phyloP scores from a whole-genome alignment of 768 basidiomycete genomes.

The Mycena alexandri region DNA sequence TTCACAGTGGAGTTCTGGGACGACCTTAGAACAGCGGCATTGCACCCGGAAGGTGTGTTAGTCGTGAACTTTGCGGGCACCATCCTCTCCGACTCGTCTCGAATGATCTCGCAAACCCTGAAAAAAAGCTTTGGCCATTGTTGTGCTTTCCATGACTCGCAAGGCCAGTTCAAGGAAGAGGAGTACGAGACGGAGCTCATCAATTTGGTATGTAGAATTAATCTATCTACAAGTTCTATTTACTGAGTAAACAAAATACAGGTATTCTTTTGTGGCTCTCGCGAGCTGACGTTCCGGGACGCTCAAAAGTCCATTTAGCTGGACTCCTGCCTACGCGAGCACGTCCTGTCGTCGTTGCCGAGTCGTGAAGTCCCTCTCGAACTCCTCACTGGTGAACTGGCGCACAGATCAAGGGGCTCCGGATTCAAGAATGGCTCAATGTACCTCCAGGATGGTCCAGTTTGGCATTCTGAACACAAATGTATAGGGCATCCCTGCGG shows the following conservation, averaged over 20 bases:
- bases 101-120: constrained; percentile 78
- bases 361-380: constrained; percentile 67
- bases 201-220: constrained; percentile 71
- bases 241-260: constrained; percentile 42
- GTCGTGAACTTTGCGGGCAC: constrained; percentile 91
- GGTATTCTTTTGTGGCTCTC: constrained; percentile 88
- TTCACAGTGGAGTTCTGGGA: constrained; percentile 90
- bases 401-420: too few relatives aligned
- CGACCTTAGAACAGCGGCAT: constrained; percentile 66
- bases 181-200: constrained; percentile 66
- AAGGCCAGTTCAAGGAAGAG: constrained; percentile 59
- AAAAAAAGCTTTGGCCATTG: constrained; percentile 80
- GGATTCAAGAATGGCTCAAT: too few relatives aligned
- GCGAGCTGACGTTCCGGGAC: constrained; percentile 69
- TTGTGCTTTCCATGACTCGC: constrained; percentile 83
- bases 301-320: constrained; percentile 71
- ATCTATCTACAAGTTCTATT: neutral
- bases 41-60: constrained; percentile 80
- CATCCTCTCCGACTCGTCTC: constrained; percentile 70
- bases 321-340: constrained; percentile 73
- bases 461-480: too few relatives aligned
- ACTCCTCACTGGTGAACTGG: constrained; percentile 56
- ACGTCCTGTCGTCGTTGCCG: constrained; percentile 65
- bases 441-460: too few relatives aligned
- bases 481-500: too few relatives aligned